A percentile compares a stretch with the other conserved stretches of the same genome.
Conservation (phyloP, 805 yeast genomes). For the Pichia heedii region DNA sequence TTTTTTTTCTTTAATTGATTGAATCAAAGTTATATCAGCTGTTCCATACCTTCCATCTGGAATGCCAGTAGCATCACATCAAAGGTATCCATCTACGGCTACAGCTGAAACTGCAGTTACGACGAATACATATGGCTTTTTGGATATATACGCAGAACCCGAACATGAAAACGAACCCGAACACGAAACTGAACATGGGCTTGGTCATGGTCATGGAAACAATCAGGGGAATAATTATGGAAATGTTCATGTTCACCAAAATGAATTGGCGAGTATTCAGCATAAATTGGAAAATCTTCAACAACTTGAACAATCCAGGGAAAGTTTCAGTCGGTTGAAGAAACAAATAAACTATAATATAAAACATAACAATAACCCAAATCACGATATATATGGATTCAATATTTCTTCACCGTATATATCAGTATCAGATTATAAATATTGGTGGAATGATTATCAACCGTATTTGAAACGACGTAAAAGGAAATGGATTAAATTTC, state of each 20-base stretch:
- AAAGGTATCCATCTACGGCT: background rate
- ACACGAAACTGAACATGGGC: no score
- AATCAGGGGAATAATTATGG: no score
- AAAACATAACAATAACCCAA: background rate
- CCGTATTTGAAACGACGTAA: slow-evolving; percentile 56
- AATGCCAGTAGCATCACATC: no score
- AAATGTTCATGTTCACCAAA: no score
- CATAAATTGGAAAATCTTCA: no score
- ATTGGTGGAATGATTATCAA: slow-evolving; percentile 68
- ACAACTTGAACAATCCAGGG: no score
- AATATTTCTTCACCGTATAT: slow-evolving; percentile 52
- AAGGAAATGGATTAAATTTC: slow-evolving; percentile 63
- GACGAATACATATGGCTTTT: background rate
- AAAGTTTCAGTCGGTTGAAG: background rate
- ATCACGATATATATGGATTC: slow-evolving; percentile 81
- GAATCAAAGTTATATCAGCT: no score
- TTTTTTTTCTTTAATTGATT: no score
- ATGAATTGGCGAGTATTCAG: no score
- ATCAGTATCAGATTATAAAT: slow-evolving; percentile 48
- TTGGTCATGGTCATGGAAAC: no score
- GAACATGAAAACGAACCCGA: no score
- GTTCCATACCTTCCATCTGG: no score
- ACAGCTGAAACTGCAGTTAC: slow-evolving; percentile 1
- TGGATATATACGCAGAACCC: background rate
- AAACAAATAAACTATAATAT: background rate